Percentiles rank a stretch among this genome's conserved stretches.
These are phyloP conservation scores for Pisolithus albus DNA, from an alignment of 768 basidiomycete genomes.

Conservation along the genomic window DNA sequence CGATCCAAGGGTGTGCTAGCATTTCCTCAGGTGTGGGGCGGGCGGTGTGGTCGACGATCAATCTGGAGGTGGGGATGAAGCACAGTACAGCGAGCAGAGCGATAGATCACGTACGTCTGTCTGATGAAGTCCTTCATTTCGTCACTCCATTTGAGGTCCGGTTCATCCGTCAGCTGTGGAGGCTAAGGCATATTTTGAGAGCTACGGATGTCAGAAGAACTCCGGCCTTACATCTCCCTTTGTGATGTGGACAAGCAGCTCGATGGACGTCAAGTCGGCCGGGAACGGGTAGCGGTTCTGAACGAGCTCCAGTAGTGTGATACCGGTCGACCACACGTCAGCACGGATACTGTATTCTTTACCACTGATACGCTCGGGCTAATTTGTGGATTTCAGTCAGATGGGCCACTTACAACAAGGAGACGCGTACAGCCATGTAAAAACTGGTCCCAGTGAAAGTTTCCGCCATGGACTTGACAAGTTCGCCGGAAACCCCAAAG, in stretches of 20 bases:
- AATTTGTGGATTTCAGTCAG: constrained; percentile 8
- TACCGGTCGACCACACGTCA: constrained; percentile 97
- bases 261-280: constrained; percentile 86
- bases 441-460: constrained; percentile 98
- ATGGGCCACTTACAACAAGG: neutral
- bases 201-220: constrained; percentile 4
- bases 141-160: constrained; percentile 58
- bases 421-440: constrained; percentile 89
- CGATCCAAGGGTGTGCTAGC: constrained; percentile 80
- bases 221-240: constrained; percentile 54
- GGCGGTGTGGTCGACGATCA: constrained; percentile 58
- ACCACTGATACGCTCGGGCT: constrained; percentile 94
- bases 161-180: constrained; percentile 74
- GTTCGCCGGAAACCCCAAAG: constrained; percentile 96
- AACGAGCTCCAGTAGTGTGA: constrained; percentile 89
- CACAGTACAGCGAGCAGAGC: neutral
- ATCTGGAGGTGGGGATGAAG: constrained; percentile 34
- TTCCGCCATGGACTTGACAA: constrained; percentile 84
- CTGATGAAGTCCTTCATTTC: constrained; percentile 91
- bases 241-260: constrained; percentile 87
- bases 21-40: constrained; percentile 82
- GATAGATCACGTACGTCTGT: constrained; percentile 47
- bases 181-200: constrained; percentile 42
- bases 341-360: constrained; percentile 89
- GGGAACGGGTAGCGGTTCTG: constrained; percentile 95